These are phyloP conservation scores for Penicillium hordei DNA, from an alignment of 2,329 filamentous ascomycete genomes.

Conservation along the genomic window DNA sequence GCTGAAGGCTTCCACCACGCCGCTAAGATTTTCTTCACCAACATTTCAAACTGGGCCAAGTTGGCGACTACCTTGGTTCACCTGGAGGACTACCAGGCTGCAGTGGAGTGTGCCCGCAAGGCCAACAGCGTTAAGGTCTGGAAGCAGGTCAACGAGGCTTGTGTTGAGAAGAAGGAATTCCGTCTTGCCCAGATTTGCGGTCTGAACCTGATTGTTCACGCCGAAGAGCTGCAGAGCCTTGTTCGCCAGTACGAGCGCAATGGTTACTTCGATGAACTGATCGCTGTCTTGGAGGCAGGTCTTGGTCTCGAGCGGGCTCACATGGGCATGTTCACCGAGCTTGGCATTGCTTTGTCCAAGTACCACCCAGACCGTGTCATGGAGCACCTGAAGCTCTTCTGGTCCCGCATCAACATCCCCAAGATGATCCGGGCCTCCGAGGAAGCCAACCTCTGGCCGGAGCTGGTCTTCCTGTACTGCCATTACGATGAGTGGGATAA, in stretches of 20 bases:
- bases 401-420: constrained; percentile 95
- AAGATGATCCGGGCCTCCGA: constrained; percentile 94
- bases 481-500: constrained; percentile 99
- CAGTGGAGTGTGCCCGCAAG: constrained; percentile 95
- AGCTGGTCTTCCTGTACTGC: constrained; percentile 95
- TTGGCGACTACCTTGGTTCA: constrained; percentile 97
- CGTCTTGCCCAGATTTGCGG: constrained; percentile 97
- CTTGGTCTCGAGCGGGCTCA: constrained; percentile 88
- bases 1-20: constrained; percentile 92
- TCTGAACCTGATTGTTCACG: constrained; percentile 95
- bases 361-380: constrained; percentile 95
- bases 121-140: constrained; percentile 99
- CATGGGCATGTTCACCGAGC: constrained; percentile 94
- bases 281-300: constrained; percentile 88
- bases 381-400: constrained; percentile 99
- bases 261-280: constrained; percentile 98
- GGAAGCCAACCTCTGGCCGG: constrained; percentile 94
- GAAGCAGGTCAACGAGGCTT: constrained; percentile 97
- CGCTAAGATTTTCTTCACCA: constrained; percentile 97
- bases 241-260: constrained; percentile 96
- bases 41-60: constrained; percentile 99
- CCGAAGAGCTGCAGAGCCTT: constrained; percentile 87
- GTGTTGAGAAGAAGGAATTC: constrained; percentile 97
- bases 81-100: constrained; percentile 92
- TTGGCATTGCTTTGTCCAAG: constrained; percentile 88